Evolutionary conservation across 495 filamentous ascomycete genomes (phyloP).

Genomic region (Penicillium manginii): DNA sequence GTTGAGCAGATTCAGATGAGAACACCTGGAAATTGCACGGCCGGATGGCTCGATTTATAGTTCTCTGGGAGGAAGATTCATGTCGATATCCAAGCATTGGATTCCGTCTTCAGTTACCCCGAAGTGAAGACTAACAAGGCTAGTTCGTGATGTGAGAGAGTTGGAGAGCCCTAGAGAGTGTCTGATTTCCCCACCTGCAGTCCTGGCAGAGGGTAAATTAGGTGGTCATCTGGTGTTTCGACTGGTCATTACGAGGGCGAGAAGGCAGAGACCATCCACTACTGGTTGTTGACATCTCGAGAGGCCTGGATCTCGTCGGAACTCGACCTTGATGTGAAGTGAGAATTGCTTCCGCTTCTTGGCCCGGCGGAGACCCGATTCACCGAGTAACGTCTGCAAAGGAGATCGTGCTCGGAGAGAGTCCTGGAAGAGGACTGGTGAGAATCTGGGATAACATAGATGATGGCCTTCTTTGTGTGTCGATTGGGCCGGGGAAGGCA

Average conservation of each 20-base stretch:
- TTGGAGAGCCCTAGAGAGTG: background rate
- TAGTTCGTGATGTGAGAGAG: background rate
- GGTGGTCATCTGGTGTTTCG: background rate
- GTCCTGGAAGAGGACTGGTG: background rate
- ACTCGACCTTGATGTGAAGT: background rate
- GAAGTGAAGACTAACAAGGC: background rate
- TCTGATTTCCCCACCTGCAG: background rate
- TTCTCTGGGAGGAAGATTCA: background rate
- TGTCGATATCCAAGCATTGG: background rate
- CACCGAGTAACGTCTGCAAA: constrained; percentile 4
- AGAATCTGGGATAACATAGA: background rate
- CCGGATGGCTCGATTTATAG: background rate
- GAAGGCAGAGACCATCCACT: background rate
- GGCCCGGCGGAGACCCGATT: constrained; percentile 32
- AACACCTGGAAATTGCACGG: background rate
- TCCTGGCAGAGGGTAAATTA: background rate
- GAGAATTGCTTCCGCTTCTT: constrained; percentile 16
- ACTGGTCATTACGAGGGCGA: background rate
- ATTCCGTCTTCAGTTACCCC: background rate
- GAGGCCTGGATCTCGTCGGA: constrained; percentile 8
- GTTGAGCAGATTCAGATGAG: background rate
- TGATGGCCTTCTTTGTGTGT: background rate
- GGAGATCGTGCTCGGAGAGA: constrained; percentile 6
- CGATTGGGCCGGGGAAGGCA: background rate
- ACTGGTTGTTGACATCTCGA: constrained; percentile 16